A percentile compares a stretch with the other conserved stretches of the same genome.
phyloP scores from a whole-genome alignment of 805 yeast species.

The Alloascoidea africana region DNA sequence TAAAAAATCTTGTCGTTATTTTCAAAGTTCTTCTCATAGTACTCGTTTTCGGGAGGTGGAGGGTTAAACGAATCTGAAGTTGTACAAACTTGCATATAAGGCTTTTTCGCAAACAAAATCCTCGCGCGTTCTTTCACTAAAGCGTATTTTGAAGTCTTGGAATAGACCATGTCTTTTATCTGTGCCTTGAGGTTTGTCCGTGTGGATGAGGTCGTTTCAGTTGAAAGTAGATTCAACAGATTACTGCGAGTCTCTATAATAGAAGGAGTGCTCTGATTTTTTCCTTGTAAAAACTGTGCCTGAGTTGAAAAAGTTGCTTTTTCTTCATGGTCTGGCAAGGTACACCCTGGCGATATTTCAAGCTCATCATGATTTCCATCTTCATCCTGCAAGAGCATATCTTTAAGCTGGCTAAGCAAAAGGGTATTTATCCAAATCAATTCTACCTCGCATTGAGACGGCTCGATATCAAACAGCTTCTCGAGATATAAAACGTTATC shows the following conservation, averaged over 20 bases:
- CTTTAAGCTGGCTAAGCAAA: too few relatives aligned
- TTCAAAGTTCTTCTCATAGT: neutral
- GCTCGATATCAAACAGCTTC: too few relatives aligned
- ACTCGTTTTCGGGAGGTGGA: slow-evolving; percentile 1
- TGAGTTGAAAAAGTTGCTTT: too few relatives aligned
- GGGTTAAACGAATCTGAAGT: neutral
- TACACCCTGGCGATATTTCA: too few relatives aligned
- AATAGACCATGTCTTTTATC: neutral
- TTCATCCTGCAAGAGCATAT: too few relatives aligned
- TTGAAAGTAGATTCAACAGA: neutral
- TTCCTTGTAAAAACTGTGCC: too few relatives aligned
- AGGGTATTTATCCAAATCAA: too few relatives aligned
- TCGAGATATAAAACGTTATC: too few relatives aligned
- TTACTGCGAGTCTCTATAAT: neutral
- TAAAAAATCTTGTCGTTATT: slow-evolving; percentile 16
- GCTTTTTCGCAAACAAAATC: neutral
- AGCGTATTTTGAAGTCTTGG: neutral
- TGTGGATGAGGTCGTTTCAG: neutral
- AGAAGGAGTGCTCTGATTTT: too few relatives aligned
- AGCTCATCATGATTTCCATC: too few relatives aligned
- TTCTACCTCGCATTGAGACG: too few relatives aligned
- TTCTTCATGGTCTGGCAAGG: too few relatives aligned
- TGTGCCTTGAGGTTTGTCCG: neutral
- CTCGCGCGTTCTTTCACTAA: neutral
- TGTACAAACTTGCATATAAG: neutral